Evolutionary conservation across 768 basidiomycete species (phyloP), one percentile per base, ranked within the genome.

Genomic region (Boletellus sp.): DNA sequence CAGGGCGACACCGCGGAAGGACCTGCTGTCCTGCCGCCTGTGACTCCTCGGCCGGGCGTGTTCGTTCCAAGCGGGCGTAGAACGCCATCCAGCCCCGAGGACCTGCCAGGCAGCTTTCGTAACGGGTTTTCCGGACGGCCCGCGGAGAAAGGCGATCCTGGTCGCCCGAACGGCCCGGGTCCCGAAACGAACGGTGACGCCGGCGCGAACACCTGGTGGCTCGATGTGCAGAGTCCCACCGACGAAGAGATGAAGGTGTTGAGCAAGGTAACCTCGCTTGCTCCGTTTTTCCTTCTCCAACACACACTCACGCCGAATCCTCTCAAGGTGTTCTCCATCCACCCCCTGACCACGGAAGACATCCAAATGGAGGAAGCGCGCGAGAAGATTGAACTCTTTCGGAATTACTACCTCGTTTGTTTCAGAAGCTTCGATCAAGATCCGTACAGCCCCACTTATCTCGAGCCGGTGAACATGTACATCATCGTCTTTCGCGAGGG

Each of bases 401-500:
- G 94, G 47, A 95, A 95, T 66, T 99, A 99, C 68, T 98, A 97
- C 67, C 83, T 99, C 46, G 96, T 98, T 53, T 98, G 95, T 77
- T 99, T 99, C 77, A 87, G 96, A 55, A 90, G 92, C 55, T 98
- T 99, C 73, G 96, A 99, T 70, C 96, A 99, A 74, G 96, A 98
- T 69, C 88, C 85, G 20, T 97, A 97, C 73, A 92, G 90, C 61
- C 94, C 94, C 16, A 98, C 94, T 2, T 86, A 98, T 68, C 84
- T 99, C 40, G 95, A 99, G 67, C 96, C 96, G 15, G 76, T 98
- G 56, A 99, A 99, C 72, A 98, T 97, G 95, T 99, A 99, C 71
- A 95, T 99, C 59, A 90, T 98, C 59, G 96, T 99, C 42, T 97
- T 99, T 74, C 80, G 95, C 20, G 96, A 98, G 67, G 96, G 96